Evolutionary conservation across 257 asterid species (phyloP).

Genomic region (Solanum ahanhuiri): DNA sequence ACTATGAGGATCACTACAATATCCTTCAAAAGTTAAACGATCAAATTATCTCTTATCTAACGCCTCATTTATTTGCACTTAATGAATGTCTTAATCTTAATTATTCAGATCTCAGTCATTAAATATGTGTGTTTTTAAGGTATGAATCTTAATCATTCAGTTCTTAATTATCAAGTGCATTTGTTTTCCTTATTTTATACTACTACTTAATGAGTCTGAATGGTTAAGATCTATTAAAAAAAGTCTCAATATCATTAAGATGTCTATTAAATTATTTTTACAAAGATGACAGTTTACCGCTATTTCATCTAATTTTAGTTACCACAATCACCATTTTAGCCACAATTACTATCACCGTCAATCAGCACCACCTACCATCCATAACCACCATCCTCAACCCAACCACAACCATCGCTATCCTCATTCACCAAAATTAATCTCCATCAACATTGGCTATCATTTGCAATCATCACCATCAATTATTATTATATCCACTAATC

Average conservation of each 20-base stretch:
- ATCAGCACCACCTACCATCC: not conserved
- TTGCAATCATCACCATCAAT: not conserved
- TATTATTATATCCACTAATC: too few species aligned
- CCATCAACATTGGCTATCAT: not conserved
- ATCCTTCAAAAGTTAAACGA: too few species aligned
- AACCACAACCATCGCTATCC: not conserved
- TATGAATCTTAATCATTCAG: not conserved
- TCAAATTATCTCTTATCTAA: too few species aligned
- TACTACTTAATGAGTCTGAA: too few species aligned
- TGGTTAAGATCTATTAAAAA: too few species aligned
- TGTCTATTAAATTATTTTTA: too few species aligned
- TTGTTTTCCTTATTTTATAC: too few species aligned
- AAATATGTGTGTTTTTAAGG: not conserved
- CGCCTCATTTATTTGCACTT: not conserved
- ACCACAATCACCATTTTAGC: not conserved
- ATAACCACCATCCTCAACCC: not conserved
- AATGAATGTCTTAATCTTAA: not conserved
- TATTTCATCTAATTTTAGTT: not conserved
- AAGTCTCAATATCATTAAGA: not conserved
- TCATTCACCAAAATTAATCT: not conserved
- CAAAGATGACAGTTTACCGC: not conserved
- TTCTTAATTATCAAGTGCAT: too few species aligned
- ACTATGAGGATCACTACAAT: not conserved
- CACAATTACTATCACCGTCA: too few species aligned
- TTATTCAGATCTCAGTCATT: not conserved